A percentile compares a stretch with the other conserved stretches of the same genome.
These are phyloP conservation scores for Athelia psychrophila DNA, from an alignment of 1,284 basidiomycete genomes.

Conservation along the genomic window DNA sequence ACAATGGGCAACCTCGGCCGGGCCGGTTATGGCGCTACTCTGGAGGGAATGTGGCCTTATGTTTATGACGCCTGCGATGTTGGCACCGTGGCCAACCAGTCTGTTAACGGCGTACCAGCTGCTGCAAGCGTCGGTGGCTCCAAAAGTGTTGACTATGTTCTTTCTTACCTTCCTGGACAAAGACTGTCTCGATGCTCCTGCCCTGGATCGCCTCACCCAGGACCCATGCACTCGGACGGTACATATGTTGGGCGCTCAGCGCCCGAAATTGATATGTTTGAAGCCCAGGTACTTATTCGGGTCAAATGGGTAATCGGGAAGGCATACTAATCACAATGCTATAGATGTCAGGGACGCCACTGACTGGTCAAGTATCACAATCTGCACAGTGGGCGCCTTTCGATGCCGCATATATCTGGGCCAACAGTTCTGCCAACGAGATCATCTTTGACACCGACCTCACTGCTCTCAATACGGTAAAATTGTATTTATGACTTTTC, in stretches of 20 bases:
- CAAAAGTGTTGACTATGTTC: slow-evolving; percentile 20
- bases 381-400: slow-evolving; percentile 64
- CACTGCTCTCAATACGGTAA: slow-evolving; percentile 28
- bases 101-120: slow-evolving; percentile 25
- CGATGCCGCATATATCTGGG: slow-evolving; percentile 42
- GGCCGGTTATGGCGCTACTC: slow-evolving; percentile 45
- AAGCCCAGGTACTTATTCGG: slow-evolving; percentile 62
- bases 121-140: slow-evolving; percentile 32
- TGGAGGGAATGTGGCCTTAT: slow-evolving; percentile 45
- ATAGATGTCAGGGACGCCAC: slow-evolving; percentile 28
- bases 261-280: slow-evolving; percentile 69
- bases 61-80: slow-evolving; percentile 50
- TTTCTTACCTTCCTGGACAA: slow-evolving; percentile 61
- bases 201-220: slow-evolving; percentile 54
- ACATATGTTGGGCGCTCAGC: slow-evolving; percentile 42
- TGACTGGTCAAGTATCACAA: slow-evolving; percentile 48
- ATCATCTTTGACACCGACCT: slow-evolving; percentile 39
- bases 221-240: slow-evolving; percentile 44
- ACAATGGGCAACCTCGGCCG: slow-evolving; percentile 67
- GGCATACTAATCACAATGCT: slow-evolving; percentile 14
- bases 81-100: slow-evolving; percentile 52
- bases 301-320: no score
- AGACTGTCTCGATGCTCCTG: slow-evolving; percentile 57
- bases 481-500: background rate
- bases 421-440: slow-evolving; percentile 41